Evolutionary conservation across 2,329 filamentous ascomycete genomes (phyloP).

Genomic region (Penicillium capsulatum): DNA sequence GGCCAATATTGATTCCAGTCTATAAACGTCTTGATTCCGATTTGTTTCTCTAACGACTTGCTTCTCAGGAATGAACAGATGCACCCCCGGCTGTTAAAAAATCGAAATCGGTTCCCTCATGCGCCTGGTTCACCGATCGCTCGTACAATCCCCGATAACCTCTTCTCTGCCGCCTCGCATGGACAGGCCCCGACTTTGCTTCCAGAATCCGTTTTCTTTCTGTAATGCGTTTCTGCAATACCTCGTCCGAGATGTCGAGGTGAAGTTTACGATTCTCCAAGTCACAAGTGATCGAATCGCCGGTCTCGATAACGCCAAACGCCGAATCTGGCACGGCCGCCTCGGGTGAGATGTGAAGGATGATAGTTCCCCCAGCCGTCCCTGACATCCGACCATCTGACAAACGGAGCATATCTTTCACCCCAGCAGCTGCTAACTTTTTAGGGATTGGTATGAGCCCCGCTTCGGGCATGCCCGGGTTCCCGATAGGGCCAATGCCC

Average conservation of each 20-base stretch:
- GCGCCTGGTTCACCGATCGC: constrained; percentile 42
- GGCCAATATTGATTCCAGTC: constrained; percentile 8
- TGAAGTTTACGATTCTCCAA: constrained; percentile 41
- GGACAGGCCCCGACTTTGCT: constrained; percentile 10
- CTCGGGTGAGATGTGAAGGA: constrained; percentile 53
- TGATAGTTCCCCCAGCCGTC: constrained; percentile 53
- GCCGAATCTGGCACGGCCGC: constrained; percentile 46
- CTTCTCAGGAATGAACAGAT: too few relatives aligned
- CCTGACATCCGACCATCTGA: constrained; percentile 55
- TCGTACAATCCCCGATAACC: constrained; percentile 43
- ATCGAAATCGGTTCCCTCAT: constrained; percentile 42
- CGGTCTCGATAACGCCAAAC: constrained; percentile 48
- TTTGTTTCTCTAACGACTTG: too few relatives aligned
- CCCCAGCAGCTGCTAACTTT: constrained; percentile 46
- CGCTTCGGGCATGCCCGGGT: constrained; percentile 53
- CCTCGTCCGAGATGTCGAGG: constrained; percentile 41
- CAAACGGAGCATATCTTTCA: constrained; percentile 52
- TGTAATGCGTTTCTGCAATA: constrained; percentile 39
- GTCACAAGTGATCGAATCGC: constrained; percentile 48
- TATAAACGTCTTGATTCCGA: neutral
- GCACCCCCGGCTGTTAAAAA: too few relatives aligned
- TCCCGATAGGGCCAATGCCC: constrained; percentile 49
- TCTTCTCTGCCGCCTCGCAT: constrained; percentile 27
- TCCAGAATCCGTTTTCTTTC: constrained; percentile 22
- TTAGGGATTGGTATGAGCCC: constrained; percentile 50